Evolutionary conservation across 2,329 filamentous ascomycete species (phyloP).

Genomic region (Cladosporium austrohemisphaericum): DNA sequence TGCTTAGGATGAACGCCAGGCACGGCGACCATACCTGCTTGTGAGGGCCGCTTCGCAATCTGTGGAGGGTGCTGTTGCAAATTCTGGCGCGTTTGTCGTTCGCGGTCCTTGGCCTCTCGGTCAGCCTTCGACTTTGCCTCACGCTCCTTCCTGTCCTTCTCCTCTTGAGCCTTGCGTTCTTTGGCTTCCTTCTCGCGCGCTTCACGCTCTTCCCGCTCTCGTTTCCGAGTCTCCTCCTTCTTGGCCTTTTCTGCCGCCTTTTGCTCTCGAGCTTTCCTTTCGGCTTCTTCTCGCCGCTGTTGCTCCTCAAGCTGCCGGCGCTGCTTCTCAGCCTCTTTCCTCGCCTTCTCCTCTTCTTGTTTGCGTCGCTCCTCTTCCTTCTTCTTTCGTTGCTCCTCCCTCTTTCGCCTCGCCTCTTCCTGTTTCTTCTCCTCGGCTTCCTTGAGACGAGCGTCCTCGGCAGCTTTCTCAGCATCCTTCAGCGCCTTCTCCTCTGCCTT

Average conservation of each 20-base stretch:
- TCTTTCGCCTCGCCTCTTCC: slow-evolving; percentile 75
- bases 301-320: slow-evolving; percentile 77
- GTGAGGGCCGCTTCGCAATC: slow-evolving; percentile 56
- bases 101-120: slow-evolving; percentile 29
- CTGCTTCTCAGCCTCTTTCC: slow-evolving; percentile 81
- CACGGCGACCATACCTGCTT: slow-evolving; percentile 52
- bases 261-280: slow-evolving; percentile 76
- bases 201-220: slow-evolving; percentile 62
- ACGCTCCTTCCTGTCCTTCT: slow-evolving; percentile 57
- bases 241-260: slow-evolving; percentile 79
- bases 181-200: slow-evolving; percentile 70
- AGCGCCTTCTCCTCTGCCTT: slow-evolving; percentile 87
- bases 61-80: slow-evolving; percentile 38
- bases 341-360: slow-evolving; percentile 79
- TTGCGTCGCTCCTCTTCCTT: slow-evolving; percentile 86
- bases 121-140: slow-evolving; percentile 52
- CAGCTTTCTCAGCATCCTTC: slow-evolving; percentile 83
- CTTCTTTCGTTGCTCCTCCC: slow-evolving; percentile 87
- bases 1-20: slow-evolving; percentile 53
- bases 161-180: slow-evolving; percentile 60
- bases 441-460: slow-evolving; percentile 73
- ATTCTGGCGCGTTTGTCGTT: slow-evolving; percentile 32
- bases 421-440: slow-evolving; percentile 73
- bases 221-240: slow-evolving; percentile 67
- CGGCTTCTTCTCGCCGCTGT: slow-evolving; percentile 77